Conservation (phyloP, 352 stramenopile genomes). For the Globisporangium perplexum region DNA sequence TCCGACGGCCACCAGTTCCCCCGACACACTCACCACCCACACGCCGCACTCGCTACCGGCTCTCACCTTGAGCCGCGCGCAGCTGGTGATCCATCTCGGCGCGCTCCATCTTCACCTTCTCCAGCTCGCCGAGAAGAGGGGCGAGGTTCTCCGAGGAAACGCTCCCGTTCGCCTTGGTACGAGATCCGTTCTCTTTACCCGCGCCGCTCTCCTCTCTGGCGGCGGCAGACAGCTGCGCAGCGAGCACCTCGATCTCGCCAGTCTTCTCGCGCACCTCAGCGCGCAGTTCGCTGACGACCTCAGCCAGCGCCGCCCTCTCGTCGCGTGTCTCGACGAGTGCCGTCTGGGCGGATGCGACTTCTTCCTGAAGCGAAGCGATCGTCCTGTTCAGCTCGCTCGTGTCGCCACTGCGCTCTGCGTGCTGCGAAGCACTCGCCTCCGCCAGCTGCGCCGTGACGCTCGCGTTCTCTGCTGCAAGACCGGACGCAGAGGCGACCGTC, state of each 20-base stretch:
- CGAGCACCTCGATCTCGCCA: slow-evolving; percentile 6
- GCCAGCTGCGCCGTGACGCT: slow-evolving; percentile 3
- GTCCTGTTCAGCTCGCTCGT: background rate
- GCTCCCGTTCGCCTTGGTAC: background rate
- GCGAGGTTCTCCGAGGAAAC: slow-evolving; percentile 11
- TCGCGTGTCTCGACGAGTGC: background rate
- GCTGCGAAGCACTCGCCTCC: background rate
- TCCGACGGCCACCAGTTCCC: no score
- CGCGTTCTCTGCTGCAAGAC: slow-evolving; percentile 5
- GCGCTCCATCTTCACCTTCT: slow-evolving; percentile 50
- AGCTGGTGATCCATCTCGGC: slow-evolving; percentile 40
- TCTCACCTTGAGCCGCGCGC: slow-evolving; percentile 34
- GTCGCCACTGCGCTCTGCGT: background rate
- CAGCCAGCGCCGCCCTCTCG: background rate
- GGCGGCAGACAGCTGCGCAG: background rate
- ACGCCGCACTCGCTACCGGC: no score
- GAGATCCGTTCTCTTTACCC: background rate
- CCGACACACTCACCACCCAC: no score
- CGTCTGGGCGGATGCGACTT: background rate
- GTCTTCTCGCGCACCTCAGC: background rate
- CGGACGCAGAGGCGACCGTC: slow-evolving; percentile 3
- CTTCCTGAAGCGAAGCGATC: background rate
- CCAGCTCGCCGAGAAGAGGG: slow-evolving; percentile 46
- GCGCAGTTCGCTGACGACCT: background rate
- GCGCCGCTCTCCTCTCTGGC: background rate